Evolutionary conservation across 495 filamentous ascomycete species (phyloP).

Genomic region (Penicillium maclennaniae): DNA sequence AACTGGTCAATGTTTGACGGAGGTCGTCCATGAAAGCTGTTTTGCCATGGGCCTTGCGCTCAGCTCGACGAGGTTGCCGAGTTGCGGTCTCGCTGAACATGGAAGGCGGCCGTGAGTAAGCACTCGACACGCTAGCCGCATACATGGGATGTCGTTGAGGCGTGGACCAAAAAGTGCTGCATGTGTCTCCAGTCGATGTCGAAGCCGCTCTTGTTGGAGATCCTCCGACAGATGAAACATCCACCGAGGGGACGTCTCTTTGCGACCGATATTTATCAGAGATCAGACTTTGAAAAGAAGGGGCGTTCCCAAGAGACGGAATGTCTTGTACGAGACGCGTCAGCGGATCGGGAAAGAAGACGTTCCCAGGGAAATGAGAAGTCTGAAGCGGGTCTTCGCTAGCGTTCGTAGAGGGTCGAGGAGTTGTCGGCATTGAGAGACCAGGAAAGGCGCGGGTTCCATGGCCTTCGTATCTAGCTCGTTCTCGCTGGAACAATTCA

Average conservation of each 20-base stretch:
- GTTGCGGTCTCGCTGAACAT: constrained; percentile 40
- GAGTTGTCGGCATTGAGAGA: constrained; percentile 37
- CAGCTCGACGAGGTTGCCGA: constrained; percentile 31
- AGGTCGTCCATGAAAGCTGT: constrained; percentile 68
- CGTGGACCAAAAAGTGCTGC: constrained; percentile 84
- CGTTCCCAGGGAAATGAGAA: constrained; percentile 27
- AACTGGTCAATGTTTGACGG: constrained; percentile 72
- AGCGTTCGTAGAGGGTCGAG: constrained; percentile 50
- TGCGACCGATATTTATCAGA: constrained; percentile 61
- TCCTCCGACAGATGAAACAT: constrained; percentile 55
- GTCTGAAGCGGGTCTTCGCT: constrained; percentile 45
- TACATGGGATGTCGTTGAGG: constrained; percentile 61
- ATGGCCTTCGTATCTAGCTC: constrained; percentile 67
- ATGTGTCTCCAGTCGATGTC: constrained; percentile 70
- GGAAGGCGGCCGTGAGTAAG: constrained; percentile 46
- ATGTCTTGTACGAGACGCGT: constrained; percentile 34
- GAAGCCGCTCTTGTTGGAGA: constrained; percentile 46
- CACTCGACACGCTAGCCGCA: constrained; percentile 54
- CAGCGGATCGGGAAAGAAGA: constrained; percentile 43
- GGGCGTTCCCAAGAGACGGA: constrained; percentile 37
- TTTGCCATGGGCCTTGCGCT: constrained; percentile 48
- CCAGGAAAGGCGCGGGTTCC: constrained; percentile 44
- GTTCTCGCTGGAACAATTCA: constrained; percentile 78
- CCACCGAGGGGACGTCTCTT: constrained; percentile 41
- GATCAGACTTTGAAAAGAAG: constrained; percentile 61